phyloP scores from a whole-genome alignment of 2,329 filamentous ascomycete species.

The Colletotrichum viniferum region DNA sequence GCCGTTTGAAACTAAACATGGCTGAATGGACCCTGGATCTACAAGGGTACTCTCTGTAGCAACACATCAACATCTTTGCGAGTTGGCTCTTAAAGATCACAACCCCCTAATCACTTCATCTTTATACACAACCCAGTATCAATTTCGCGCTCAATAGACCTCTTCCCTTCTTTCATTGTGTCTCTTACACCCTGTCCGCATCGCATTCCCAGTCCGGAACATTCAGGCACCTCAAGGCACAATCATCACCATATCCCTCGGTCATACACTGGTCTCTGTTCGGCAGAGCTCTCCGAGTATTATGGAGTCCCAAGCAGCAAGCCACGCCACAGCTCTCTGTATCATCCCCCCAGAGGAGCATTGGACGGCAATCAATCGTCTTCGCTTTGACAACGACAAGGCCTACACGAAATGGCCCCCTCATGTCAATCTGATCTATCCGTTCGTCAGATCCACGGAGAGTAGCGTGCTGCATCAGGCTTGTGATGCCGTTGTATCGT shows the following conservation, averaged over 20 bases:
- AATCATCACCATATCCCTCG: neutral
- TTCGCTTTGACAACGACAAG: conserved; percentile 68
- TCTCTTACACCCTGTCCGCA: neutral
- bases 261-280: neutral
- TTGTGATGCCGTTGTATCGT: conserved; percentile 40
- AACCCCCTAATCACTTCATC: neutral
- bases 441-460: conserved; percentile 53
- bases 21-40: neutral
- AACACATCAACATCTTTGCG: neutral
- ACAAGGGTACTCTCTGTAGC: neutral
- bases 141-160: neutral
- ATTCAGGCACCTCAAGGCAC: neutral
- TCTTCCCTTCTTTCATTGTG: neutral
- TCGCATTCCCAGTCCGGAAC: neutral
- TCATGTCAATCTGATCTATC: conserved; percentile 70
- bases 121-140: neutral
- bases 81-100: neutral
- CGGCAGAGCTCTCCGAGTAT: neutral
- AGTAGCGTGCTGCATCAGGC: conserved; percentile 50
- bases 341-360: conserved; percentile 57
- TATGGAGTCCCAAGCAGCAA: neutral
- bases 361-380: conserved; percentile 53
- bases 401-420: conserved; percentile 67
- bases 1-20: neutral
- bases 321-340: conserved; percentile 65